These are phyloP conservation scores for Tephrocybe sp. DNA, from an alignment of 768 basidiomycete genomes.

Conservation along the genomic window DNA sequence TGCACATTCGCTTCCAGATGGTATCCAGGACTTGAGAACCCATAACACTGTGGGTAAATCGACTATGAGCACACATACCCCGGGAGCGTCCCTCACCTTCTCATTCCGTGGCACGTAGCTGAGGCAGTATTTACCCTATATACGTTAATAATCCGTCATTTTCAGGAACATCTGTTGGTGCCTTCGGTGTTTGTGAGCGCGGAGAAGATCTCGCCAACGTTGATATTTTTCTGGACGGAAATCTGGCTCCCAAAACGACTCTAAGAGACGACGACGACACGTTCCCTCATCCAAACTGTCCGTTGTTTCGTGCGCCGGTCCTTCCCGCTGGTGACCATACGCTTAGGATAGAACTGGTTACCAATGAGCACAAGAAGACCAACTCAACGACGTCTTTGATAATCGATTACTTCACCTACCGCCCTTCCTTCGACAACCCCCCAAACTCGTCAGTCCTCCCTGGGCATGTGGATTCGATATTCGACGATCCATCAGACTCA, in stretches of 20 bases:
- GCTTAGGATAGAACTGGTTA: not conserved
- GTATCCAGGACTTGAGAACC: not conserved
- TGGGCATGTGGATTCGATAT: not conserved
- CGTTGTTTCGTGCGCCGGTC: not conserved
- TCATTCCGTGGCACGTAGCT: not conserved
- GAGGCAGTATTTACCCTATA: not conserved
- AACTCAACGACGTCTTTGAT: not conserved
- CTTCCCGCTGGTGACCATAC: not conserved
- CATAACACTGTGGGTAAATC: not conserved
- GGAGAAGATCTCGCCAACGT: not conserved
- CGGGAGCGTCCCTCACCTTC: constrained; percentile 4
- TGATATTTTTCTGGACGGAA: constrained; percentile 4
- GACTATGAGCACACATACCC: not conserved
- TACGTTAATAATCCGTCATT: not conserved
- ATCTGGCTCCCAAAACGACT: not conserved
- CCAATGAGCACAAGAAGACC: not conserved
- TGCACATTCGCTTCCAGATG: not conserved
- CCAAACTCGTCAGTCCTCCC: not conserved
- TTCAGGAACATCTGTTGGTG: constrained; percentile 1
- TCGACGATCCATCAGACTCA: not conserved
- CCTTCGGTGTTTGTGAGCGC: not conserved
- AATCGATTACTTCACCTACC: not conserved
- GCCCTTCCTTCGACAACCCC: not conserved
- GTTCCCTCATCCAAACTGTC: not conserved
- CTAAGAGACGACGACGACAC: not conserved